Base-by-base conservation (phyloP, 352 stramenopile genomes). In the Pythium grandisporangium region DNA sequence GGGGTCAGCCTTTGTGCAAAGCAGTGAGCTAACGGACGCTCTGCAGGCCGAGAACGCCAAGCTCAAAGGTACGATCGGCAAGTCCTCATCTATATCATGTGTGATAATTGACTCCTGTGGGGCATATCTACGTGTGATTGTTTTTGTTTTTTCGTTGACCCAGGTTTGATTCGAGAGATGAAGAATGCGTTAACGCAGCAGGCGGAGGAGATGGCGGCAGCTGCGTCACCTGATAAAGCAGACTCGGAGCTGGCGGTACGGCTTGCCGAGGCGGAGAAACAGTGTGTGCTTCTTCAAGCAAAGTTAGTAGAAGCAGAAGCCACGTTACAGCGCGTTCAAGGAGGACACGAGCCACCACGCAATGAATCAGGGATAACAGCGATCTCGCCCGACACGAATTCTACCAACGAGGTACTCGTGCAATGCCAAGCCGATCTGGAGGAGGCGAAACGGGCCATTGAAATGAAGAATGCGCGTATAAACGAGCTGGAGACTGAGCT, bases 111-210 rank as follows among this genome's bases (percentile, higher is more conserved):
- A n/a, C n/a, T n/a, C n/a, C n/a, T n/a, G n/a, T n/a, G n/a, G n/a
- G n/a, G n/a, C n/a, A n/a, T n/a, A n/a, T n/a, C n/a, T n/a, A n/a
- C n/a, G n/a, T n/a, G n/a, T n/a, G n/a, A n/a, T n/a, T n/a, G n/a
- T n/a, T n/a, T n/a, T n/a, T n/a, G n/a, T n/a, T n/a, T n/a, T n/a
- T n/a, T n/a, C n/a, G n/a, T n/a, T n/a, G n/a, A 21, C 16, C 30
- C 19, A 66, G 75, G 83, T 25, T 29, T 87, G n/a, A 90, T 90
- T 45, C 69, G 57, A 21, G 63, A 86, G 36, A 90, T 90, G 76
- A 81, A 76, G 36, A 63, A 85, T 19, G 75, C 74, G 5, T 58
- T 87, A 16, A 40, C 48, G 8, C 53, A 85, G 35, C 68, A 86
- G 50, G 66, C 70, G 16, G 38, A 48, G 19, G 45, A 66, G 5